Conservation (phyloP, 2,329 filamentous ascomycete genomes). For the Trichoderma koningiopsis region DNA sequence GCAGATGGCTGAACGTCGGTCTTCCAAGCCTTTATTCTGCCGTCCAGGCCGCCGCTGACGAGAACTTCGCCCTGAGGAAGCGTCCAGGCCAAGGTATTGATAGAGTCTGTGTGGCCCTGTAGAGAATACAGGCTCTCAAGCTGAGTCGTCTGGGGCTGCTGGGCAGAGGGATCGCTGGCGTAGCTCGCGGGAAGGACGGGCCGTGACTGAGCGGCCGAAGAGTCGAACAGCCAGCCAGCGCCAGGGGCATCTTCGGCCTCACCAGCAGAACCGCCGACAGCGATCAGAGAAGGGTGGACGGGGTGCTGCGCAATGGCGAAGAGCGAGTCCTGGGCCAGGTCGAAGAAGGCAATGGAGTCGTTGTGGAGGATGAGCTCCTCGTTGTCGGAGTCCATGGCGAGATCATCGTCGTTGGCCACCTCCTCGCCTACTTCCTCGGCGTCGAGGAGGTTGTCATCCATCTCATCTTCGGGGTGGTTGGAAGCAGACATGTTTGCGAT, state of each 20-base stretch:
- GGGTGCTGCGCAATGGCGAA: constrained; percentile 96
- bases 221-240: constrained; percentile 83
- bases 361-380: constrained; percentile 82
- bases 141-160: constrained; percentile 54
- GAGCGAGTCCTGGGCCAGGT: constrained; percentile 84
- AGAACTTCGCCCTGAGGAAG: constrained; percentile 80
- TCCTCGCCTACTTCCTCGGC: constrained; percentile 79
- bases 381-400: constrained; percentile 77
- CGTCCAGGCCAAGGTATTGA: constrained; percentile 85
- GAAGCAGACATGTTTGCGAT: constrained; percentile 37
- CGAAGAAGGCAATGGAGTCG: constrained; percentile 92
- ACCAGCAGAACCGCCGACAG: constrained; percentile 77
- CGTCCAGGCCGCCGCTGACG: constrained; percentile 86
- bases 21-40: constrained; percentile 73
- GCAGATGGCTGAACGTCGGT: constrained; percentile 49
- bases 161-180: constrained; percentile 61
- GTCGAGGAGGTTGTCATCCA: constrained; percentile 64
- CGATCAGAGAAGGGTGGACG: constrained; percentile 71
- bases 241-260: constrained; percentile 65
- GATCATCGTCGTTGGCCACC: constrained; percentile 66
- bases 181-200: constrained; percentile 78
- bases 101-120: constrained; percentile 88
- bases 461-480: constrained; percentile 34
- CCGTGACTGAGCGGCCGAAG: constrained; percentile 60
- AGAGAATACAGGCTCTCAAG: constrained; percentile 71